Conservation (phyloP, 805 yeast genomes). For the Naumovozyma dairenensis region DNA sequence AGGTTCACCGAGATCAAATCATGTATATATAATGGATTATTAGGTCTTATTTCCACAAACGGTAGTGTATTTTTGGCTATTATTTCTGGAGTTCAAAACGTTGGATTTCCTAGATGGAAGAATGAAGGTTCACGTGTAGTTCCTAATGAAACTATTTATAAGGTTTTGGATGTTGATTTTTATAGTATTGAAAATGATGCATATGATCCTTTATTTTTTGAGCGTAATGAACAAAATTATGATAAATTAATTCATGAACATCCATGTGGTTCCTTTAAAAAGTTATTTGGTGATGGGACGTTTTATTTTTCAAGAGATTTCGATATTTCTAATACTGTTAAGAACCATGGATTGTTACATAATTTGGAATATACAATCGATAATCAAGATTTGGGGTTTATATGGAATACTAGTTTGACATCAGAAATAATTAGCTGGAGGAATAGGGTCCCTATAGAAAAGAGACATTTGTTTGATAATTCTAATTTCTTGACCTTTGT, state of each 20-base stretch:
- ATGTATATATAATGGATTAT: conserved; percentile 40
- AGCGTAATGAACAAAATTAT: conserved; percentile 16
- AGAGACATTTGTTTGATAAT: conserved; percentile 49
- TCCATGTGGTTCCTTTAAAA: conserved; percentile 71
- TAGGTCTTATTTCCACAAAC: conserved; percentile 52
- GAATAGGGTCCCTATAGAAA: conserved; percentile 50
- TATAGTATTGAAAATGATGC: conserved; percentile 50
- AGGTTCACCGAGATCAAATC: conserved; percentile 33
- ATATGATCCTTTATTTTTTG: conserved; percentile 35
- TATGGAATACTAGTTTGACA: conserved; percentile 89
- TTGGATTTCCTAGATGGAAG: conserved; percentile 46
- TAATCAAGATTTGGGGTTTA: conserved; percentile 62
- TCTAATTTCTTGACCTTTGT: conserved; percentile 71
- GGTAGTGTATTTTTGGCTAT: conserved; percentile 48
- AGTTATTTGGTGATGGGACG: conserved; percentile 69
- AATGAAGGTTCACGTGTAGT: conserved; percentile 10
- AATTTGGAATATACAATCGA: conserved; percentile 31
- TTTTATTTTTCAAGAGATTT: conserved; percentile 86
- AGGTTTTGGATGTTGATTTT: conserved; percentile 52
- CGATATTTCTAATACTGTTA: conserved; percentile 75
- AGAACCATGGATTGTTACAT: conserved; percentile 49
- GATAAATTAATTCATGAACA: conserved; percentile 41
- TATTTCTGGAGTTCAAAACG: conserved; percentile 41
- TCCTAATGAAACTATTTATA: conserved; percentile 42
- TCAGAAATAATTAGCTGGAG: conserved; percentile 67